Percentiles rank a stretch among this genome's conserved stretches.
Evolutionary conservation across 2,329 filamentous ascomycete species (phyloP).

Genomic region (Chaetomiaceae sp.): DNA sequence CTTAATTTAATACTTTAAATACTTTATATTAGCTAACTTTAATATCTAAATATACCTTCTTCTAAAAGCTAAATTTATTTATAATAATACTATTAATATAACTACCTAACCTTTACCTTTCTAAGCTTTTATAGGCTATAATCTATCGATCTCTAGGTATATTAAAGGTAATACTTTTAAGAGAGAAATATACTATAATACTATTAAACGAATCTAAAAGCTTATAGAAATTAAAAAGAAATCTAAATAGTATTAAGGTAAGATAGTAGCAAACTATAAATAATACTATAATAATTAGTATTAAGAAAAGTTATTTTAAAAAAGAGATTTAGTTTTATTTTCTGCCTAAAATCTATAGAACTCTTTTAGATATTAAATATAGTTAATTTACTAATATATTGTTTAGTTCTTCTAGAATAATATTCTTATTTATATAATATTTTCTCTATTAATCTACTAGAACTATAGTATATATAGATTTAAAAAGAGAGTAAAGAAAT

Average conservation of each 20-base stretch:
- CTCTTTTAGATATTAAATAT: not conserved
- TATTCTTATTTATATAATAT: not conserved
- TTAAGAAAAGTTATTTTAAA: not conserved
- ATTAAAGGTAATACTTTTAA: not conserved
- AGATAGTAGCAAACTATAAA: not conserved
- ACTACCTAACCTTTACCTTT: not conserved
- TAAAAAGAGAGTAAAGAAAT: not conserved
- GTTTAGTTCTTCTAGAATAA: not conserved
- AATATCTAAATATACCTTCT: not conserved
- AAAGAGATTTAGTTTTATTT: not conserved
- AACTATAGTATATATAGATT: not conserved
- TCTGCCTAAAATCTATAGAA: not conserved
- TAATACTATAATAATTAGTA: not conserved
- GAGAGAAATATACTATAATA: too few species aligned
- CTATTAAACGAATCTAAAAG: not conserved
- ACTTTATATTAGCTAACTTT: too few species aligned
- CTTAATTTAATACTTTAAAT: too few species aligned
- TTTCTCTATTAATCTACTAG: not conserved
- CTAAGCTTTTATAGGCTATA: too few species aligned
- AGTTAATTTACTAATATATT: not conserved
- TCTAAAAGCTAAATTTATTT: not conserved
- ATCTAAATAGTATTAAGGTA: not conserved
- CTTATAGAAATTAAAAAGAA: too few species aligned
- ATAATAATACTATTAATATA: too few species aligned
- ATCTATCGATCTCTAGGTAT: not conserved